Percentiles rank a stretch among this genome's conserved stretches.
Evolutionary conservation across 23 red algal genomes (phyloP).

Genomic region (Gracilaria gracilis): DNA sequence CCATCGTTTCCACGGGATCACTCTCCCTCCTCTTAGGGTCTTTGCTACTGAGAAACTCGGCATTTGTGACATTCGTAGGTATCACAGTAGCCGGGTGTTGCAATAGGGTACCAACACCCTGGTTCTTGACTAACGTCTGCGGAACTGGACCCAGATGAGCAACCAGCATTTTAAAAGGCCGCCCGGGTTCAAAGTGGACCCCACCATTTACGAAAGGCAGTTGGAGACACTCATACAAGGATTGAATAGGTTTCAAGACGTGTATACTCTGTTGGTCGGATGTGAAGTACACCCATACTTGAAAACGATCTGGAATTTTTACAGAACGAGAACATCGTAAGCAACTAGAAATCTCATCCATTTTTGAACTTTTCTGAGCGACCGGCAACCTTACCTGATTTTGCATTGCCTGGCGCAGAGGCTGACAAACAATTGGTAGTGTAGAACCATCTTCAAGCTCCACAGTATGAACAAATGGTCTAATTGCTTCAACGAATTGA

Average conservation of each 20-base stretch:
- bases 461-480: not conserved
- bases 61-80: not conserved
- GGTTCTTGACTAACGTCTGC: conserved; percentile 12
- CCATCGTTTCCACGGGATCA: not conserved
- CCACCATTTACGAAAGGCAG: conserved; percentile 8
- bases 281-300: not conserved
- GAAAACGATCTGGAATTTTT: not conserved
- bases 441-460: not conserved
- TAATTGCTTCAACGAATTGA: not conserved
- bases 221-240: not conserved
- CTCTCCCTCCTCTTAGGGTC: not conserved
- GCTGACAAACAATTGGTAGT: not conserved
- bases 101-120: conserved; percentile 13
- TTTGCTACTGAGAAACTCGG: not conserved
- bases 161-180: conserved; percentile 4
- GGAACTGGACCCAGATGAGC: not conserved
- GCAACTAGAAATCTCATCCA: not conserved
- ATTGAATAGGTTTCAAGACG: not conserved
- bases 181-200: not conserved
- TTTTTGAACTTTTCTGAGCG: not conserved
- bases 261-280: not conserved
- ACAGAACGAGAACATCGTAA: not conserved
- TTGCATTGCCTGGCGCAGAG: not conserved
- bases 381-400: not conserved
- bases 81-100: conserved; percentile 34